Conservation (phyloP, 345 rosid genomes). For the Cardamine resedifolia region DNA sequence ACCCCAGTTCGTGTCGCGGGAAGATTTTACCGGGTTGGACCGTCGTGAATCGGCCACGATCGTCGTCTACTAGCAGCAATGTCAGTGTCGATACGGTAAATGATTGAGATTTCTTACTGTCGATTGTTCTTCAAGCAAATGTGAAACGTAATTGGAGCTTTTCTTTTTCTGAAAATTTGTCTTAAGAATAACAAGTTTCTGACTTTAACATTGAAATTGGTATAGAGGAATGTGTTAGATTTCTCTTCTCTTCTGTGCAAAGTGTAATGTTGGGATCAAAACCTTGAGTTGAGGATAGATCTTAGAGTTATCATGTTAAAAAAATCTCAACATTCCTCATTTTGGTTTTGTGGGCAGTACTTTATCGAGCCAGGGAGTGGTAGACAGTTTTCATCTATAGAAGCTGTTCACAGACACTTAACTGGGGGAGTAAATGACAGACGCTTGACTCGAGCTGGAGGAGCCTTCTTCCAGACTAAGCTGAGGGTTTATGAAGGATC, state of each 20-base stretch:
- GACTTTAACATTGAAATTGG: not conserved
- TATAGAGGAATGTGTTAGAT: not conserved
- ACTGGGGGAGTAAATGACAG: slow-evolving; percentile 8
- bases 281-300: too few relatives aligned
- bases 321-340: not conserved
- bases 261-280: slow-evolving; percentile 2
- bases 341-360: slow-evolving; percentile 11
- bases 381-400: slow-evolving; percentile 28
- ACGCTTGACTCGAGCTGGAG: slow-evolving; percentile 20
- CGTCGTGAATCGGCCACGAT: slow-evolving; percentile 19
- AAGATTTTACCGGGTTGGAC: slow-evolving; percentile 12
- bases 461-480: not conserved
- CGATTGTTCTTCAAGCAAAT: not conserved
- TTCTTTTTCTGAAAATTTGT: not conserved
- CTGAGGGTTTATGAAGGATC: slow-evolving; percentile 14
- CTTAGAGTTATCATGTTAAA: too few relatives aligned
- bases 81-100: slow-evolving; percentile 22
- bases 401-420: slow-evolving; percentile 29
- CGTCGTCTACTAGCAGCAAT: not conserved
- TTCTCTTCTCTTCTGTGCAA: not conserved
- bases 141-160: not conserved
- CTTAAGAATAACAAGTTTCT: not conserved
- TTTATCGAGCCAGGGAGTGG: slow-evolving; percentile 31
- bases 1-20: slow-evolving; percentile 4
- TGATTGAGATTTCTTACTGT: not conserved